These are phyloP conservation scores for Capsella bursapastoris DNA, from an alignment of 345 rosid species.

Conservation along the genomic window DNA sequence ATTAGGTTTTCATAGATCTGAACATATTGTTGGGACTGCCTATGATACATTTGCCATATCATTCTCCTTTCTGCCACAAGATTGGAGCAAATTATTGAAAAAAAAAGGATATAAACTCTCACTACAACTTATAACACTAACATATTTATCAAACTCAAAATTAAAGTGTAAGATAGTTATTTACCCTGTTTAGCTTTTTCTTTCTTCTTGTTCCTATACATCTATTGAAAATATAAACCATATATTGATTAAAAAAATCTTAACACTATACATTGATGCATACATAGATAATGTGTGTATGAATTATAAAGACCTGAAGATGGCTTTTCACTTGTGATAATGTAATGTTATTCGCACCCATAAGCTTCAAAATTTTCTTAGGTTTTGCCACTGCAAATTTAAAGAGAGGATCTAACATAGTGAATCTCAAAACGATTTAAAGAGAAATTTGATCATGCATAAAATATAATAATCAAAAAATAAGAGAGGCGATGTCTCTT, in stretches of 20 bases:
- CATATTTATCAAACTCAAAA: not conserved
- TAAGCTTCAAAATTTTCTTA: slow-evolving; percentile 46
- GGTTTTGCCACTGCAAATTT: slow-evolving; percentile 64
- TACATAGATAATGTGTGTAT: not conserved
- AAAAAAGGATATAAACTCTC: not conserved
- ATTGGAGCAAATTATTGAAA: not conserved
- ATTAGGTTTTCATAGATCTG: not conserved
- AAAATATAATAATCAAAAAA: not conserved
- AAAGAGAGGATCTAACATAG: not conserved
- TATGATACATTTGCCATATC: not conserved
- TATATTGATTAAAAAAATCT: not conserved
- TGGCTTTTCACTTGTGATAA: slow-evolving; percentile 79
- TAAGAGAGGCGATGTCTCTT: not conserved
- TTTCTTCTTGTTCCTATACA: slow-evolving; percentile 30
- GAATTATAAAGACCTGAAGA: slow-evolving; percentile 53
- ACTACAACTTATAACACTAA: not conserved
- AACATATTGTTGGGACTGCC: not conserved
- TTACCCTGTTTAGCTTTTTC: slow-evolving; percentile 15
- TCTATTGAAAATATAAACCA: slow-evolving; percentile 16
- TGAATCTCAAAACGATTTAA: not conserved
- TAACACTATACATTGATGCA: not conserved
- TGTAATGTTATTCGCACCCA: slow-evolving; percentile 61
- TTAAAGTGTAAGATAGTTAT: not conserved
- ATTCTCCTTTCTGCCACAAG: not conserved
- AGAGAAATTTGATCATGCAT: not conserved